These are phyloP conservation scores for Colletotrichum sp. DNA, from an alignment of 2,329 filamentous ascomycete species.

Conservation along the genomic window DNA sequence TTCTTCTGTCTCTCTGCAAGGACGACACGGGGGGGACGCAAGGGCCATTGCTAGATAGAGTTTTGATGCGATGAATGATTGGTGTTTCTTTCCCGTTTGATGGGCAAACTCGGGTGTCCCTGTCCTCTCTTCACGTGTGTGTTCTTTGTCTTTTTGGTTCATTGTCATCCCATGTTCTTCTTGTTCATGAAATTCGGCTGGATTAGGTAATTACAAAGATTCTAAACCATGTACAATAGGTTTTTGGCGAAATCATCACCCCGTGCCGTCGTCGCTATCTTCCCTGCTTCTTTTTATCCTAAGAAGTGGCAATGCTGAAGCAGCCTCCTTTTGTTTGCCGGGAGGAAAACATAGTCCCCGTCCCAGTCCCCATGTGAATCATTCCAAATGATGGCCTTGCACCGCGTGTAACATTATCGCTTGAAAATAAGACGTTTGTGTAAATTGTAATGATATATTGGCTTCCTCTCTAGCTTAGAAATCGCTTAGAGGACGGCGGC, in stretches of 20 bases:
- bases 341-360: neutral
- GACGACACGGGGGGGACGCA: neutral
- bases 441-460: neutral
- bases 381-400: neutral
- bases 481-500: constrained; percentile 39
- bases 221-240: constrained; percentile 1
- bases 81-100: neutral
- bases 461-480: neutral
- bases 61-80: neutral
- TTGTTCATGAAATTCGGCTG: neutral
- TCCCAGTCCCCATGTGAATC: neutral
- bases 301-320: neutral
- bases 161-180: neutral
- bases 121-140: neutral
- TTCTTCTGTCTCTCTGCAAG: neutral
- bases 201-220: constrained; percentile 21
- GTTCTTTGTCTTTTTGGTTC: neutral
- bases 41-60: neutral
- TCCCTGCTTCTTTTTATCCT: neutral
- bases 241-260: neutral
- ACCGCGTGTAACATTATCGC: constrained; percentile 3
- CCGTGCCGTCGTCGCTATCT: neutral
- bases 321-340: neutral
- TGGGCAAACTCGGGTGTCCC: neutral
- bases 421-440: neutral